Conservation (phyloP, 257 asterid genomes). For the Solanum phureja region DNA sequence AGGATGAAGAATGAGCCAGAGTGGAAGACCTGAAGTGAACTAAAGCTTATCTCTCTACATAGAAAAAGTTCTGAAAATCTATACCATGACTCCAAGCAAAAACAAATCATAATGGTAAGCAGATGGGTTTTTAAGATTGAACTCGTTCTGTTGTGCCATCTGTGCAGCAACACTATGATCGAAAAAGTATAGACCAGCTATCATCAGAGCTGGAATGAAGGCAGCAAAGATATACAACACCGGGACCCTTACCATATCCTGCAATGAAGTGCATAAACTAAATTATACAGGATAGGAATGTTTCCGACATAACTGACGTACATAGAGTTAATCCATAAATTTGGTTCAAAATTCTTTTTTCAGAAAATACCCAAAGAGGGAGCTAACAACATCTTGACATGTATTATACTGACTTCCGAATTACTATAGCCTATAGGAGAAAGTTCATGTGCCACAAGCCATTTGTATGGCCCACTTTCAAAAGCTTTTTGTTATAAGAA, state of each 20-base stretch:
- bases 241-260: constrained; percentile 83
- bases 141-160: constrained; percentile 83
- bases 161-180: constrained; percentile 94
- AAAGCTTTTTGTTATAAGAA: not conserved
- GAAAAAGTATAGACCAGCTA: constrained; percentile 79
- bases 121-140: constrained; percentile 78
- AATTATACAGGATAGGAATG: not conserved
- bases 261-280: constrained; percentile 12
- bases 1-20: not conserved
- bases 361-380: not conserved
- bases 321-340: not conserved
- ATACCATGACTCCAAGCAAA: constrained; percentile 74
- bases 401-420: not conserved
- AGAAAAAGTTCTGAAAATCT: not conserved
- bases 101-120: constrained; percentile 80
- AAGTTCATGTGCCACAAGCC: not conserved
- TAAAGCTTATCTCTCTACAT: not conserved
- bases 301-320: not conserved
- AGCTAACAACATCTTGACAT: not conserved
- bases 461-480: not conserved
- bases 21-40: not conserved
- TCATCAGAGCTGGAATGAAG: constrained; percentile 75
- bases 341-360: not conserved
- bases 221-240: constrained; percentile 62
- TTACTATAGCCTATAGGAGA: not conserved